A percentile compares a stretch with the other conserved stretches of the same genome.
phyloP scores from a whole-genome alignment of 148 eudicot genomes.

The Silene latifolia region DNA sequence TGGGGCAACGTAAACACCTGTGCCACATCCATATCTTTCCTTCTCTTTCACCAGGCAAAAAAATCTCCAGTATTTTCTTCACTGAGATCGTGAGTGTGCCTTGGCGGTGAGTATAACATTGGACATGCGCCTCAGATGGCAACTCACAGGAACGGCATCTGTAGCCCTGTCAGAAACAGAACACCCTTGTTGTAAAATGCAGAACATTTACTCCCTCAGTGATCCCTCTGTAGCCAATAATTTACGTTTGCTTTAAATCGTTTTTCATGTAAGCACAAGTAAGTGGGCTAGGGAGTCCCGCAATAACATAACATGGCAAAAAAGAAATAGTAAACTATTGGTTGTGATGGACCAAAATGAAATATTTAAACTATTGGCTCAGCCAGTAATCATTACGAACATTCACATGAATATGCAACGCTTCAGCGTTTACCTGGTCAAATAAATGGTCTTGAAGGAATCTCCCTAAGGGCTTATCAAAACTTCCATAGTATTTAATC shows the following conservation, averaged over 20 bases:
- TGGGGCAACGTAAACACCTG: conserved; percentile 87
- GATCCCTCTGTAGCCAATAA: no score
- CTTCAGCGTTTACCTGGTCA: conserved; percentile 58
- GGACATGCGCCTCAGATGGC: conserved; percentile 95
- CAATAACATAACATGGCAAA: not conserved
- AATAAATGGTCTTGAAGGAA: conserved; percentile 85
- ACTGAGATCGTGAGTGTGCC: conserved; percentile 95
- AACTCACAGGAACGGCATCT: conserved; percentile 73
- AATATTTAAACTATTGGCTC: no score
- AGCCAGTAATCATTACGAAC: conserved; percentile 1
- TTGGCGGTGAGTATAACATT: conserved; percentile 92
- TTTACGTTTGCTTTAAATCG: not conserved
- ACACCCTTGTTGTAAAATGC: conserved; percentile 2
- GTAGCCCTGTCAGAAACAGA: conserved; percentile 44
- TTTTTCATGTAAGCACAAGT: not conserved
- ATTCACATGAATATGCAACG: not conserved
- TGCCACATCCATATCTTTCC: conserved; percentile 99
- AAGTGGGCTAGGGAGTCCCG: not conserved
- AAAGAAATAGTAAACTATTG: not conserved
- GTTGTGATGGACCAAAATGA: not conserved
- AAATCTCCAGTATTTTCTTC: conserved; percentile 67
- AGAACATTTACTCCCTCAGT: not conserved
- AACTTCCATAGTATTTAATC: conserved; percentile 88
- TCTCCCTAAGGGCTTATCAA: conserved; percentile 91
- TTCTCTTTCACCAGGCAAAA: conserved; percentile 77